Base-by-base conservation (phyloP, 2,329 filamentous ascomycete species). In the Neonectria punicea region DNA sequence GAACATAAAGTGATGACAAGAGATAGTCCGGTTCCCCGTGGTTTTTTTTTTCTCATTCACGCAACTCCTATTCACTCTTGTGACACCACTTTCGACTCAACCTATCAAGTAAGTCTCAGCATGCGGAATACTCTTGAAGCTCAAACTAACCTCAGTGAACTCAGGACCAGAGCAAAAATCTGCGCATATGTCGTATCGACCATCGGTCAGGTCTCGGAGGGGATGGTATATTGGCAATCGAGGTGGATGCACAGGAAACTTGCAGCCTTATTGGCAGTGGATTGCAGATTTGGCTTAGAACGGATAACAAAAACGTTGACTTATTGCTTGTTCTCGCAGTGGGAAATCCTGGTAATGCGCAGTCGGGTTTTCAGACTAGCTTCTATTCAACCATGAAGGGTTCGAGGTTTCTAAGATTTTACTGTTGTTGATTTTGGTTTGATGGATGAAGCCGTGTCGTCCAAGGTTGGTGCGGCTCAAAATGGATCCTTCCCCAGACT, bases 391-490 rank as follows among this genome's bases (percentile, higher is more conserved):
- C 11, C 16, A 39, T 16, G n/a, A 25, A 25, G 25, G 28, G 10
- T 30, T 50, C 14, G 25, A n/a, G 9, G 46, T 10, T 32, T 32
- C 16, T 30, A 8, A 14, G 11, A 25, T 8, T 49, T 28, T 30
- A 39, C 36, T 39, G 36, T 18, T 14, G 13, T 9, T 49, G 25
- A n/a, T 53, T 25, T 34, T 49, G 46, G 9, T 30, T 30, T 34
- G 32, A 18, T 58, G 46, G 25, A 30, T 34, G 25, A 13, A 50
- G 25, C 28, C 58, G 61, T 68, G 62, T 57, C 32, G 67, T 68
- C 50, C 34, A 51, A 61, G 53, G 57, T 46, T 50, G 55, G 36
- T 43, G 58, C 60, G 32, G 39, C 47, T 58, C n/a, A 58, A 50
- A 58, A 32, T 32, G 55, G 55, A 22, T 30, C 44, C 47, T 63